Evolutionary conservation across 805 yeast genomes (phyloP), one percentile per base, ranked within the genome.

Genomic region (Scheffersomyces amazonensis): DNA sequence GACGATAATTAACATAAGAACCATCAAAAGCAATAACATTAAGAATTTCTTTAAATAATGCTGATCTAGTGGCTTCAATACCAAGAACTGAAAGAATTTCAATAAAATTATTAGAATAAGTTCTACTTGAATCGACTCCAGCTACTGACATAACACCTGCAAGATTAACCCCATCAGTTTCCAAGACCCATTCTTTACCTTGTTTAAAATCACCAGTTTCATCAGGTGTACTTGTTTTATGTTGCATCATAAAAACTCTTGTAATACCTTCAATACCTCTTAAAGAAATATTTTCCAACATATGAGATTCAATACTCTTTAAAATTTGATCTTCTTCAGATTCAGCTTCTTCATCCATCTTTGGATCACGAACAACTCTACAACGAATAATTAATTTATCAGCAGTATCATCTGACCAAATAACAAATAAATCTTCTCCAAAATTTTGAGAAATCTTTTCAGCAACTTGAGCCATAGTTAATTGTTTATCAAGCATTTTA

Each of bases 21-120:
- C 99, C 99, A 76, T 93, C 99, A 56, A 95, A 93, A 3, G 98
- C 96, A 76, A 93, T 89, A 53, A 93, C 99, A 58, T 93, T 93
- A 67, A 87, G 80, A 54, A 93, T 89, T 71, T 93, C 99, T 61
- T 82, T 86, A 75, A 83, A 93, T 53, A 93, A 72, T 1, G 98
- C 96, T 37, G 90, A 78, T 64, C 99, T 83, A 17, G 98, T 95
- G 31, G 99, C 99, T 64, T 93, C 99, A 58, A 93, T 93, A 75
- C 99, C 99, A 52, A 93, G 71, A 11, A 93, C 99, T 39, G 89
- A 86, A 63, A 91, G 76, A 48, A 93, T 81, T 65, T 93, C 99
- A 53, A 93, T 95, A 64, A 93, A 93, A 43, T 96, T 91, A 69
- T 93, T 93, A 31, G 98, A 90, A 69, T 91, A 93, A 3, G 95